Evolutionary conservation across 257 asterid genomes (phyloP), one percentile per base, ranked within the genome.

Genomic region (Nicotiana paniculata): DNA sequence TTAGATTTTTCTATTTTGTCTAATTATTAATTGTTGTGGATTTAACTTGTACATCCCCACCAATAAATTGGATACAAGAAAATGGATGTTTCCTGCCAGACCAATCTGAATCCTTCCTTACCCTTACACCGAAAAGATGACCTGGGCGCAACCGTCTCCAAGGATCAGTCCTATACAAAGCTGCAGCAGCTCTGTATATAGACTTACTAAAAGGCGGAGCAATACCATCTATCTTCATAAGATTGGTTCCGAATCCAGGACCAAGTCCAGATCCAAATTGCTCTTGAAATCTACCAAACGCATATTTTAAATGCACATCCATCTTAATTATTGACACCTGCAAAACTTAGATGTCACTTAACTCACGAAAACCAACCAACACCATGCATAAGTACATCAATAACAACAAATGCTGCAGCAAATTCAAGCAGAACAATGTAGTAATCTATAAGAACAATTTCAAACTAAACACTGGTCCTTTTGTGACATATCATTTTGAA

Each of bases 201-300:
- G 91, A 87, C 79, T 67, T 88, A 4, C 86, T 78, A 58, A 88
- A 90, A 18, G 86, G 76, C 1, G 87, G 86, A 32, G 46, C 48
- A n/a, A 89, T 77, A 17, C 90, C 90, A 35, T 89, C 87, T 26
- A 91, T 85, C 65, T 86, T 90, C 91, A 83, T 37, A 5, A 90
- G 83, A 81, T 90, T 89, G 15, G 91, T 85, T 76, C 90, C 90
- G 39, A 89, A 89, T 83, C 90, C 88, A 28, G 93, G 93, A 6
- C 93, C 95, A 17, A 91, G 92, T 9, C 92, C 92, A 75, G 89
- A 84, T 80, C 92, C 93, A 83, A 91, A 91, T 58, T 91, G 93
- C 13, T 89, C 88, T 16, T 88, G 89, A 55, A 82, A 89, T 58
- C 93, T 88, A 9, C 87, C 80, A 82, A 91, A 90, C 66, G 87